Evolutionary conservation across 176 grass and related monocot genomes (phyloP).

Genomic region (Typha latifolia): DNA sequence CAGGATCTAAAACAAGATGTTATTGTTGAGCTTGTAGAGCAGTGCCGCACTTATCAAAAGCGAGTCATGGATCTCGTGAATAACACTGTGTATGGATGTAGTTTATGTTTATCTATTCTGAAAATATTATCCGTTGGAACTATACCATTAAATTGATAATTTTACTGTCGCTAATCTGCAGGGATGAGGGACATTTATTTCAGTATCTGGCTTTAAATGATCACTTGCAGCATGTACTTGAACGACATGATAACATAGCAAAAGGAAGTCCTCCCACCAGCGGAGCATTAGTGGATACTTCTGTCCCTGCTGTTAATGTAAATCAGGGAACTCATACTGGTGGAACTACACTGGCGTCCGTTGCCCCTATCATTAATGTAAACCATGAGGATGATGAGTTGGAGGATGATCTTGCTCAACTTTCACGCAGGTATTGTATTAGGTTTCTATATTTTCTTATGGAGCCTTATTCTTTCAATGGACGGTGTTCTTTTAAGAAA

Average conservation of each 20-base stretch:
- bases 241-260: constrained; percentile 83
- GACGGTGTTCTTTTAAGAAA: background rate
- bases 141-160: background rate
- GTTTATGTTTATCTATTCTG: background rate
- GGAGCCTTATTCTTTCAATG: background rate
- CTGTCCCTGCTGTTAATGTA: constrained; percentile 5
- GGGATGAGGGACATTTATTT: constrained; percentile 82
- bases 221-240: constrained; percentile 75
- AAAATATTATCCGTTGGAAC: background rate
- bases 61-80: constrained; percentile 80
- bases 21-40: constrained; percentile 83
- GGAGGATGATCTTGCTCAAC: constrained; percentile 23
- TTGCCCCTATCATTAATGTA: constrained; percentile 9
- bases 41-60: constrained; percentile 75
- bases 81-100: constrained; percentile 52
- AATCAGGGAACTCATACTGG: constrained; percentile 5
- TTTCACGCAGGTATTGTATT: constrained; percentile 18
- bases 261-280: constrained; percentile 26
- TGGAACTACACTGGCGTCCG: background rate
- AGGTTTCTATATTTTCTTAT: background rate
- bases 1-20: constrained; percentile 88
- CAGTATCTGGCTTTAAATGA: constrained; percentile 87
- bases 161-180: constrained; percentile 22
- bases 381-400: constrained; percentile 23
- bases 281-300: background rate